Conservation (phyloP, 1,284 basidiomycete species). For the Kalmanozyma brasiliensis region DNA sequence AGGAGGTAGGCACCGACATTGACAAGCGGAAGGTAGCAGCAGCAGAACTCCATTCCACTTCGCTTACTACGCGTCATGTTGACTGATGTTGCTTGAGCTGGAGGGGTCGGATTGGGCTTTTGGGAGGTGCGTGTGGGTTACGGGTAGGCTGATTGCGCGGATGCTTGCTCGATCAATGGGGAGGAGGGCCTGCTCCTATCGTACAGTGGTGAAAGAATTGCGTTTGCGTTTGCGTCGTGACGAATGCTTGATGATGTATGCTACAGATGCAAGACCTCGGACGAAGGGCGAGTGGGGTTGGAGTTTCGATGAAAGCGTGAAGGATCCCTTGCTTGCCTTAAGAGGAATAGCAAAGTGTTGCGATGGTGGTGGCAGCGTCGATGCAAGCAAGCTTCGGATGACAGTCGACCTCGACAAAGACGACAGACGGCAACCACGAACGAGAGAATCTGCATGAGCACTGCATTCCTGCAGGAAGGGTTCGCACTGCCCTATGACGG, state of each 20-base stretch:
- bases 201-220: neutral
- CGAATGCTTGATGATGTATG: neutral
- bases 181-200: conserved; percentile 12
- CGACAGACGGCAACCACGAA: neutral
- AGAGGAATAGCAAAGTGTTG: neutral
- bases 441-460: conserved; percentile 14
- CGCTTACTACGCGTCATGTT: conserved; percentile 27
- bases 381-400: neutral
- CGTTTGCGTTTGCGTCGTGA: neutral
- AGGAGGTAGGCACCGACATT: conserved; percentile 64
- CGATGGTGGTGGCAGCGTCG: conserved; percentile 2
- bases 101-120: no score
- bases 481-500: neutral
- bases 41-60: conserved; percentile 61
- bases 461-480: conserved; percentile 20
- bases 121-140: no score
- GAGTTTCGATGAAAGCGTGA: no score
- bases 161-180: neutral
- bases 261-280: neutral
- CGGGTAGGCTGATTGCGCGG: neutral
- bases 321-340: no score
- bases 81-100: neutral
- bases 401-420: no score
- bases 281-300: no score
- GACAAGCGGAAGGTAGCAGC: conserved; percentile 64